Base-by-base conservation (phyloP, 768 basidiomycete genomes). In the Amanita rimosa region DNA sequence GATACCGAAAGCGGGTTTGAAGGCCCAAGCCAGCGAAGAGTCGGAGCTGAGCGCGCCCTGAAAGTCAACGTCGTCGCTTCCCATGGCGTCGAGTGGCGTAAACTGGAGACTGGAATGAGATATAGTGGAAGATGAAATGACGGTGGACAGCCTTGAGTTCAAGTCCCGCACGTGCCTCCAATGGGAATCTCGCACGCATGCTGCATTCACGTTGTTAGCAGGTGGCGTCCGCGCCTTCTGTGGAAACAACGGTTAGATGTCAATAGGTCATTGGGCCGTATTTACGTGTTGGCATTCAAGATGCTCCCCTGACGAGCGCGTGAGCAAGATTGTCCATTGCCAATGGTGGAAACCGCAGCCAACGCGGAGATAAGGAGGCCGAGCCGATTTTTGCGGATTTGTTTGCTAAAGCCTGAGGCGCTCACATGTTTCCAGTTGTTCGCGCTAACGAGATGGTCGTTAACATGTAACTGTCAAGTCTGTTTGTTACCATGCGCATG, bases 1-100 rank as follows among this genome's bases (percentile, higher is more conserved):
- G 37, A 48, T 38, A 38, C 46, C 46, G 27, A 48, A 48, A 17
- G 21, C 21, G 16, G 38, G 46, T 14, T 40, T 48, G 16, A 29
- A 48, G 3, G 16, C 17, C 46, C 46, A 48, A 22, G 40, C 13
- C 22, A 24, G 22, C 14, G 40, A 14, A 41, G 13, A 3, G 40
- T 41, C 40, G 13, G 40, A 14, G 11, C 24, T 24, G 40, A 13
- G 21, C 2, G 24, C 1, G 24, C 24, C 21, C 22, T n/a, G 21
- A 24, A 22, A 1, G 6, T 41, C 22, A 24, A n/a, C 13, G 22
- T 22, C 11, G 40, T 41, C 40, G 24, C 13, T 26, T 41, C 40
- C 10, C 40, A 41, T 41, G 22, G 40, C n/a, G 38, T 22, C 17
- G 19, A 22, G 21, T 39, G 31, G 31, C 31, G 22, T 5, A 21